phyloP scores from a whole-genome alignment of 2,329 filamentous ascomycete genomes.

The Reticulascus tulasneorum region DNA sequence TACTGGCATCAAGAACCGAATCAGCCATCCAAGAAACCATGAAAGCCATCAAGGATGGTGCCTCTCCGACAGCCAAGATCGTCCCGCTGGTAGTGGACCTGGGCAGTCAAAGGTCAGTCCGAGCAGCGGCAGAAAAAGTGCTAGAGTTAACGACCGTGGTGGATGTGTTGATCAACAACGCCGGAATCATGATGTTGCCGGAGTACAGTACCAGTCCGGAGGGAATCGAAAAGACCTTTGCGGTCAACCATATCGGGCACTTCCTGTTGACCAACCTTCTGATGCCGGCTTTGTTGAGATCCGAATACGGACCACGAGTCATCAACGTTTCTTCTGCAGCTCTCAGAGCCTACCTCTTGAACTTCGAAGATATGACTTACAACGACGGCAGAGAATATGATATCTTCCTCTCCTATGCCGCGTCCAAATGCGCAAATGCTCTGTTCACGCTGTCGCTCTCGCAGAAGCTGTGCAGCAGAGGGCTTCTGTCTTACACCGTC shows the following conservation, averaged over 20 bases:
- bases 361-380: too few relatives aligned
- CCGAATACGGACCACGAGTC: too few relatives aligned
- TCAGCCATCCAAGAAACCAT: constrained; percentile 35
- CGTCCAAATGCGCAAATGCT: too few relatives aligned
- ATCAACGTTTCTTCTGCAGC: too few relatives aligned
- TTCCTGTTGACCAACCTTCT: constrained; percentile 43
- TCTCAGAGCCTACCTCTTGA: too few relatives aligned
- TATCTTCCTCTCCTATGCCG: too few relatives aligned
- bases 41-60: constrained; percentile 23
- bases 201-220: constrained; percentile 31
- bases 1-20: constrained; percentile 39
- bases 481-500: too few relatives aligned
- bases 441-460: too few relatives aligned
- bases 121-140: constrained; percentile 30
- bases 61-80: constrained; percentile 27
- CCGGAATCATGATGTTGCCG: constrained; percentile 36
- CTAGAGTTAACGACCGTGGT: constrained; percentile 28
- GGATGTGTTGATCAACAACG: constrained; percentile 42
- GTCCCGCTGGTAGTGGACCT: constrained; percentile 34
- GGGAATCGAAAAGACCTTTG: constrained; percentile 41
- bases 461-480: too few relatives aligned
- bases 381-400: too few relatives aligned
- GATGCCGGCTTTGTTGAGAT: too few relatives aligned
- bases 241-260: constrained; percentile 41
- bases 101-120: constrained; percentile 31